These are phyloP conservation scores for Corymbia maculata DNA, from an alignment of 345 rosid genomes.

Conservation along the genomic window DNA sequence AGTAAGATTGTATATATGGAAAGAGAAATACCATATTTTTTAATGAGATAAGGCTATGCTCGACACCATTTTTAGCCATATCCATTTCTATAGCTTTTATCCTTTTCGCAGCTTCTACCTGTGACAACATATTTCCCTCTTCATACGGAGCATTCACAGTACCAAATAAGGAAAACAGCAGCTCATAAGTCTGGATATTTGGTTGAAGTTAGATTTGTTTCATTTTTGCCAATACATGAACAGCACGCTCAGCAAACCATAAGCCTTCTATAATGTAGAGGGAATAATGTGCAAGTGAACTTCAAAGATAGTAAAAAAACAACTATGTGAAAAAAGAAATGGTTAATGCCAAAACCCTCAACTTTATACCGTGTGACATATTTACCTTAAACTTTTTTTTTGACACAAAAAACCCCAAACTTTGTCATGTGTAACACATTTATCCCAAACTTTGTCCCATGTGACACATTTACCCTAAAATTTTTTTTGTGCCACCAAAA, in stretches of 20 bases:
- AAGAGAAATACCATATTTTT: constrained; percentile 45
- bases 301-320: neutral
- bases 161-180: constrained; percentile 68
- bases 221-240: constrained; percentile 62
- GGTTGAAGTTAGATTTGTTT: constrained; percentile 43
- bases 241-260: constrained; percentile 39
- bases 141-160: constrained; percentile 68
- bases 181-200: constrained; percentile 55
- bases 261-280: neutral
- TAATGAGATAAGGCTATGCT: constrained; percentile 51
- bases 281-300: neutral
- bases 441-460: no score
- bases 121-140: constrained; percentile 46
- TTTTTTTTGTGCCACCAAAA: no score
- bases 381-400: no score
- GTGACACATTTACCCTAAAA: no score
- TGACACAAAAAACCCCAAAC: no score
- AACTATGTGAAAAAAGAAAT: neutral
- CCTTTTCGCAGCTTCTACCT: constrained; percentile 48
- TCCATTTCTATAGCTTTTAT: constrained; percentile 61
- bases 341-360: no score
- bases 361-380: no score
- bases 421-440: no score
- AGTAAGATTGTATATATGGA: neutral
- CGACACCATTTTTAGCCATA: constrained; percentile 60